Base-by-base conservation (phyloP, 495 filamentous ascomycete species). In the Podospora fimiseda region DNA sequence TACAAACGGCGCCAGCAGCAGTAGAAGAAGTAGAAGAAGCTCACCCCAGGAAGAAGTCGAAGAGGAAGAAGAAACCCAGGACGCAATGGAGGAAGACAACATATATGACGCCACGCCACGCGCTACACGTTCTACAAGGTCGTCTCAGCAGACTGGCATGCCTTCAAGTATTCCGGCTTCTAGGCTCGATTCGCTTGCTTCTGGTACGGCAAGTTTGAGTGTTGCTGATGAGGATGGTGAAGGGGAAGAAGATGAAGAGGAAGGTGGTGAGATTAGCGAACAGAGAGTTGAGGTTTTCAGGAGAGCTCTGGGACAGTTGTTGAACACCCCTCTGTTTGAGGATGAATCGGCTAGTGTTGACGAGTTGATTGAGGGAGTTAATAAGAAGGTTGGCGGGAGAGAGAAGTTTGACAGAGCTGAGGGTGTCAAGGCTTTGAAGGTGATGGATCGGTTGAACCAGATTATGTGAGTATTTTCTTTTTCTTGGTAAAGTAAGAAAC, bases 401-500 rank as follows among this genome's bases (percentile, higher is more conserved):
- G 70, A 70, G 14, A 65, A 71, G 37, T 97, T 96, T 73, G 77
- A 71, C 33, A 74, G 76, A 22, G 68, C 72, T 1, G 94, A 98
- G 72, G 90, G 88, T 2, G 69, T 87, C 48, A 73, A 80, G 67
- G 92, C 89, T 46, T 67, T 98, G 60, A 76, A 78, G 66, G 80
- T 72, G 62, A 86, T 98, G 88, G 84, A 87, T 52, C 83, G 85
- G 41, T 73, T 76, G 66, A 96, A 96, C 63, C 81, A 88, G 72
- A 83, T 98, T 68, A 97, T 97, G 94, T 95, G 71, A 83, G 88
- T 85, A 18, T 16, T 54, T n/a, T 38, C 27, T 9, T 3, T 57
- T 16, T 15, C 5, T 41, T 21, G 18, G 9, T 16, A 33, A 27
- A 18, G 33, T 20, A n/a, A n/a, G 20, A 40, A 9, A 30, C 43